Base-by-base conservation (phyloP, 1,139 yeast species). In the Yamadazyma friedrichii region DNA sequence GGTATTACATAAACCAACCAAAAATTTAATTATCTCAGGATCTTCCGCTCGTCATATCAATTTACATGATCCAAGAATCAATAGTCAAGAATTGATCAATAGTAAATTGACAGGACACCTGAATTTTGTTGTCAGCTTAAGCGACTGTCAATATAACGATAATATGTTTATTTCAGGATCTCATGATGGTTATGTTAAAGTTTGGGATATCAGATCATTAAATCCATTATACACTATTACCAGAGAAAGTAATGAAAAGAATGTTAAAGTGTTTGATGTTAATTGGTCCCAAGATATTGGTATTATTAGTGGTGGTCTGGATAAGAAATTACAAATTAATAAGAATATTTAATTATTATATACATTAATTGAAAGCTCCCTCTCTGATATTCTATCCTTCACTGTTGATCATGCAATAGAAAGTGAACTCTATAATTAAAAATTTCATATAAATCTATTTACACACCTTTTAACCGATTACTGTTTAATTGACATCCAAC, bases 31-130 rank as follows among this genome's bases (percentile, higher is more conserved):
- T 39, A 96, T 93, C 8, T 80, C 94, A 42, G 99, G 99, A 15
- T 89, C 97, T 3, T 85, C 96, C 11, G 97, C 97, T 15, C 86
- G 98, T 64, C 98, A 91, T 62, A 89, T 93, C 52, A 84, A 89
- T 47, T 71, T 91, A 48, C 95, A 88, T 59, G 99, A 93, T 62
- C 98, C 98, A 41, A 78, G 98, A 61, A 59, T 65, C 38, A 48
- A 56, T 29, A 69, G 67, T 6, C 58, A 70, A 9, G 72, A 67
- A 44, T 65, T 61, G 38, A 33, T 36, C 6, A 66, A 76, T 11
- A 70, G 78, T 5, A 94, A 91, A 59, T 74, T 93, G 42, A 73
- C 82, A 35, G 98, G 99, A 9, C 99, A 93, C 64, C 79, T 87
- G 37, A 91, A 91, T 64, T 89, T 93, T 59, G 98, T 93, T 29